Percentiles rank a stretch among this genome's conserved stretches.
phyloP scores from a whole-genome alignment of 352 stramenopile genomes.

The Globisporangium okanoganense region DNA sequence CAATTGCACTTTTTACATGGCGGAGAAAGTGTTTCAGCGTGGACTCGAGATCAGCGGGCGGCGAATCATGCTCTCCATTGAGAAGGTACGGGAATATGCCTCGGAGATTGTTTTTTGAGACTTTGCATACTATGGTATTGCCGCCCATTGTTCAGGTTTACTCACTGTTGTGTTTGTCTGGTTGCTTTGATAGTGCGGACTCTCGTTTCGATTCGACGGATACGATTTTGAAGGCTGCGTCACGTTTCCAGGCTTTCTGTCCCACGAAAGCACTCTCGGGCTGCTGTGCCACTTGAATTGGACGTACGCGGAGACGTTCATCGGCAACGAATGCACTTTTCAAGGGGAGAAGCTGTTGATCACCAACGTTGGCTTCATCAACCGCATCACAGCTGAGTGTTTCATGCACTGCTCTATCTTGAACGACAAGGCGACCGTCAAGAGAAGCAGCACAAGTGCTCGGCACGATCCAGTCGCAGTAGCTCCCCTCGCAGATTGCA shows the following conservation, averaged over 20 bases:
- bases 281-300: slow-evolving; percentile 62
- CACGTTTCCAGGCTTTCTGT: slow-evolving; percentile 53
- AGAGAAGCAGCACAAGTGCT: background rate
- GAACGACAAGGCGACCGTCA: background rate
- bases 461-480: slow-evolving; percentile 2
- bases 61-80: slow-evolving; percentile 50
- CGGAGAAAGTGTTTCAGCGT: slow-evolving; percentile 57
- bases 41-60: slow-evolving; percentile 42
- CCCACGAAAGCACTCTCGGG: slow-evolving; percentile 36
- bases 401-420: slow-evolving; percentile 22
- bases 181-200: slow-evolving; percentile 34
- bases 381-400: slow-evolving; percentile 35
- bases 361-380: slow-evolving; percentile 30
- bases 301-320: slow-evolving; percentile 38
- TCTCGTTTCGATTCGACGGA: slow-evolving; percentile 60
- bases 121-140: background rate
- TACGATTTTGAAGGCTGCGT: slow-evolving; percentile 47
- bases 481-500: slow-evolving; percentile 30
- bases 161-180: background rate
- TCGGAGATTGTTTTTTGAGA: background rate
- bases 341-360: slow-evolving; percentile 34
- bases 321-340: slow-evolving; percentile 33
- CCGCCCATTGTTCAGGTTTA: background rate
- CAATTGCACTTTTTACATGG: slow-evolving; percentile 69
- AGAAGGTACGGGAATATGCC: slow-evolving; percentile 32